A percentile compares a stretch with the other conserved stretches of the same genome.
Evolutionary conservation across 352 stramenopile genomes (phyloP).

Genomic region (Phytophthora tubulina): DNA sequence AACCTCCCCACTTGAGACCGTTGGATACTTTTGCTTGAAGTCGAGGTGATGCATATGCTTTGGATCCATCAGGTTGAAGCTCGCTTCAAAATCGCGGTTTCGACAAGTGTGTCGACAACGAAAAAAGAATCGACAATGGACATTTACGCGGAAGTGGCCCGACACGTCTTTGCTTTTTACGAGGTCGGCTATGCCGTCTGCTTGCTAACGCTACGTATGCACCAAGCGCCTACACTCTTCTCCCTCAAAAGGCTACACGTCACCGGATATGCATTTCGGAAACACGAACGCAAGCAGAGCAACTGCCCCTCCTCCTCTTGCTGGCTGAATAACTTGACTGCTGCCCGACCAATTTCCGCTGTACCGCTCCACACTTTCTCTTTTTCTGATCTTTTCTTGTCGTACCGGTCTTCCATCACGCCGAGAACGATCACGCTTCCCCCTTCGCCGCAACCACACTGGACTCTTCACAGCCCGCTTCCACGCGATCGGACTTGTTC

Average conservation of each 20-base stretch:
- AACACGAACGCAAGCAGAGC: constrained; percentile 41
- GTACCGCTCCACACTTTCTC: constrained; percentile 19
- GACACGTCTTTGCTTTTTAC: constrained; percentile 44
- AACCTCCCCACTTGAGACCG: background rate
- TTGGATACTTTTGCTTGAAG: constrained; percentile 15
- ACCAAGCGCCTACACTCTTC: constrained; percentile 33
- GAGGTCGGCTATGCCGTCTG: constrained; percentile 36
- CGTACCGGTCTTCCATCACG: constrained; percentile 7
- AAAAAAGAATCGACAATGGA: constrained; percentile 13
- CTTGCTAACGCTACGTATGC: constrained; percentile 44
- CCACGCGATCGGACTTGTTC: constrained; percentile 33
- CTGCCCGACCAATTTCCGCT: constrained; percentile 25
- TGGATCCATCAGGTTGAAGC: constrained; percentile 14
- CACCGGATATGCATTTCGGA: constrained; percentile 41
- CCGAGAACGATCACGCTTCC: constrained; percentile 6
- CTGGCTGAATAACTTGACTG: constrained; percentile 42
- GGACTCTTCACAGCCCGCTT: constrained; percentile 17
- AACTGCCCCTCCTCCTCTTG: constrained; percentile 30
- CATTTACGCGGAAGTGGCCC: constrained; percentile 27
- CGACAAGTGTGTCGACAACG: constrained; percentile 11
- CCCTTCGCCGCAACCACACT: constrained; percentile 26
- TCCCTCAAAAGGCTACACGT: constrained; percentile 31
- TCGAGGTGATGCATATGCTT: background rate
- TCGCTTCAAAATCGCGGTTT: constrained; percentile 5
- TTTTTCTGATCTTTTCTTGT: constrained; percentile 40